Conservation (phyloP, 1,139 yeast species). For the Pneumocystis carinii region DNA sequence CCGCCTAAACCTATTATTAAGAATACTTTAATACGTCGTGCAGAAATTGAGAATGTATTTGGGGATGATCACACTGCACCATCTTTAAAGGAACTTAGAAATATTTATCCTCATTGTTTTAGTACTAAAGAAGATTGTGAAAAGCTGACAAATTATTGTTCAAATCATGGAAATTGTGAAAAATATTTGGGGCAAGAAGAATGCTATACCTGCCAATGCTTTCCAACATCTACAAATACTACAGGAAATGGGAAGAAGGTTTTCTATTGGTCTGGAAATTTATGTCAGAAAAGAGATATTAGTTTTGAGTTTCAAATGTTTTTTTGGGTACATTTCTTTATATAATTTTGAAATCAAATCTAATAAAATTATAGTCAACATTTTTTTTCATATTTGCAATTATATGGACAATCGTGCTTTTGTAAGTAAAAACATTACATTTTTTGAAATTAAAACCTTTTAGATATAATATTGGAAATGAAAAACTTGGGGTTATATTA, state of each 20-base stretch:
- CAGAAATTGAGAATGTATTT: constrained; percentile 8
- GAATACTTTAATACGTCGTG: constrained; percentile 6
- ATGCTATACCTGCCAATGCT: constrained; percentile 42
- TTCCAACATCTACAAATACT: constrained; percentile 33
- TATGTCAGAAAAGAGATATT: constrained; percentile 51
- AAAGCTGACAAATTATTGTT: constrained; percentile 39
- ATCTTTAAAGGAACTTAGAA: constrained; percentile 1
- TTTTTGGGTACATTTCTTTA: constrained; percentile 32
- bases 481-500: constrained; percentile 2
- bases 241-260: constrained; percentile 29
- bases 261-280: constrained; percentile 49
- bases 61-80: constrained; percentile 9
- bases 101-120: constrained; percentile 4
- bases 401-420: constrained; percentile 3
- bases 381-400: constrained; percentile 1
- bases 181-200: constrained; percentile 20
- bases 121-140: constrained; percentile 38
- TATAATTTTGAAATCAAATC: not conserved
- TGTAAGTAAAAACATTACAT: not conserved
- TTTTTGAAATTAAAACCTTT: not conserved
- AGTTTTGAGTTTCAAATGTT: constrained; percentile 48
- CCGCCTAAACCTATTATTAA: not conserved
- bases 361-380: not conserved
- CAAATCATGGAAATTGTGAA: constrained; percentile 46
- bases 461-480: constrained; percentile 4